phyloP scores from a whole-genome alignment of 2,329 filamentous ascomycete genomes.

The Colletotrichum scovillei region DNA sequence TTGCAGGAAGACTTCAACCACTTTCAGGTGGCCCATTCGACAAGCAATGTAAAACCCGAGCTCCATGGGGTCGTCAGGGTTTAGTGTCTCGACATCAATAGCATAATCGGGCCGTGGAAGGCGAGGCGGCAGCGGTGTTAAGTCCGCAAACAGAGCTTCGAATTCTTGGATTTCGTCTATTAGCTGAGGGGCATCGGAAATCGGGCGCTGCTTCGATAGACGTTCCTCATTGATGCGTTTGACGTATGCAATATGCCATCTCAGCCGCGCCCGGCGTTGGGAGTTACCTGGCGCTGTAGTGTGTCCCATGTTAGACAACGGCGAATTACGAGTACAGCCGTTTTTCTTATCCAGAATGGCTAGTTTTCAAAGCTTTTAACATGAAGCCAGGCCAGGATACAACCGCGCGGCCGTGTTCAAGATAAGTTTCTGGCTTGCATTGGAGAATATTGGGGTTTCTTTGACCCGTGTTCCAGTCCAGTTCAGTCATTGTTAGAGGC shows the following conservation, averaged over 20 bases:
- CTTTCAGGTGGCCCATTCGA: not conserved
- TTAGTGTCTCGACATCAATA: not conserved
- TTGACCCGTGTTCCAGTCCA: no score
- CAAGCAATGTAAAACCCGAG: conserved; percentile 3
- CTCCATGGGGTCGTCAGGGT: not conserved
- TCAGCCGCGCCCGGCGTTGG: not conserved
- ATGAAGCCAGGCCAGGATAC: not conserved
- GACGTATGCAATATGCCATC: not conserved
- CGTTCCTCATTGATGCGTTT: not conserved
- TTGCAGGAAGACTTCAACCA: not conserved
- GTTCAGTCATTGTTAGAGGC: no score
- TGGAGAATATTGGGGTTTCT: no score
- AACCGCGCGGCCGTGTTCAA: no score
- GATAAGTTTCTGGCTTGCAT: no score
- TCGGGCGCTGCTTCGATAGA: not conserved
- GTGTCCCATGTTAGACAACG: not conserved
- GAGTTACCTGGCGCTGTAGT: not conserved
- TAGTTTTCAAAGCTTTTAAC: not conserved
- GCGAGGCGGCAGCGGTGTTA: not conserved
- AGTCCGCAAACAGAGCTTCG: not conserved
- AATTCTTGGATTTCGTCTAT: not conserved
- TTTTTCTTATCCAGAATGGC: no score
- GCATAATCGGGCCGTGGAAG: conserved; percentile 5
- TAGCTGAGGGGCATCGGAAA: not conserved
- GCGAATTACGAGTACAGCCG: no score